Evolutionary conservation across 148 eudicot genomes (phyloP), one percentile per base, ranked within the genome.

Genomic region (Rhododendron ovatum): DNA sequence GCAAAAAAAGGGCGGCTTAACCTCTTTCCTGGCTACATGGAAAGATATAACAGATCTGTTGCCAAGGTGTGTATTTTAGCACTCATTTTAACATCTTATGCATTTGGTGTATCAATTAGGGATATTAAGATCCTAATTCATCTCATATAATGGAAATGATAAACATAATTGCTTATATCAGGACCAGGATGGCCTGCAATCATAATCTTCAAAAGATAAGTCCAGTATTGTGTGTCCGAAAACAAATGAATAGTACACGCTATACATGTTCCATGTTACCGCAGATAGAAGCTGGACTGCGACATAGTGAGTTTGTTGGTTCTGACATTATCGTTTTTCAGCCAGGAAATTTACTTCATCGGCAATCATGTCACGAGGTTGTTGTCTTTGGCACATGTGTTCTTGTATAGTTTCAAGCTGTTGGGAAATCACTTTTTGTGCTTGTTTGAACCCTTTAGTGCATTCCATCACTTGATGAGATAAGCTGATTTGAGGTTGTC

Each of bases 21-120:
- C 90, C 92, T 96, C 78, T 96, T 95, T 83, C 99, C 99, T 69
- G 96, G 98, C 63, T 96, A 92, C 91, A 96, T 96, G 99, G 96
- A 92, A 87, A 91, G 99, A 95, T 96, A 95, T 85, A 90, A 88
- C 48, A 93, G 85, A 87, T 95, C 99, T 69, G 73, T 87, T 17
- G 91, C 98, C 63, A 94, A 90, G 96, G 99, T 96, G 89, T 41
- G 87, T 78, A 48, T 55, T 47, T 30, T 35, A 51, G 47, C 17
- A 33, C 59, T 69, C 37, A 22, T n/a, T 55, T 33, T 30, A 45
- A 65, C 59, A 26, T 67, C 57, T 0, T 35, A 65, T 7, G 22
- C 5, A 82, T 67, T 67, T 65, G 39, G n/a, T 28, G 77, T 67
- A 26, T 83, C 30, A n/a, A 37, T 7, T 7, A 35, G 5, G 39